Base-by-base conservation (phyloP, 2,329 filamentous ascomycete genomes). In the Penicillium polonicum region DNA sequence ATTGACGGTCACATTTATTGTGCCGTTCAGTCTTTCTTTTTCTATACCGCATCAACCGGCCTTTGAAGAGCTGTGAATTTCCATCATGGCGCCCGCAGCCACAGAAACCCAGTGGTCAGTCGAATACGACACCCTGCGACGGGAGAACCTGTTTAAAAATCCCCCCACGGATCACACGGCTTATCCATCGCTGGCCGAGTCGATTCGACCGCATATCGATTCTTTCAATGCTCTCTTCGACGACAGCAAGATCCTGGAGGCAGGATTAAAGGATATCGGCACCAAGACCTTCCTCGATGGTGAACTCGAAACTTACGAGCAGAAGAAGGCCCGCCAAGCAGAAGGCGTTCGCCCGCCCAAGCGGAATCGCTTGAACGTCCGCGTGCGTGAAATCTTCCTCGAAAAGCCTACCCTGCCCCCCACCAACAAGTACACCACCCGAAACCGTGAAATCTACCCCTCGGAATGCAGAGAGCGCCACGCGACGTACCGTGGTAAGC, bases 391-490 rank as follows among this genome's bases (percentile, higher is more conserved):
- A 62, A 83, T 97, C 33, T 88, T 88, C 61, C 82, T 97, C 45
- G 89, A 94, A 65, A 95, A 91, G 76, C 86, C 92, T 12, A 82
- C 86, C 64, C 81, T 97, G 15, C 92, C 92, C 4, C 78, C 88
- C 1, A 85, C 84, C 50, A 97, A 97, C 80, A 96, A 96, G 76
- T 87, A 89, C 70, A 89, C 89, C 52, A 81, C 82, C 55, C 86
- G 84, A 67, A 91, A 91, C 74, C 85, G 94, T 72, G 90, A 94
- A 70, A 91, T 99, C 65, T 85, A 92, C 59, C 94, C 94, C 0
- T 86, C 93, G 38, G 94, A 99, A 79, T 96, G 92, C 79, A 86
- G 94, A 81, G 93, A 99, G 78, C 86, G 94, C 45, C 93, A 97
- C 81, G 86, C 86, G 53, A 91, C 92, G 31, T 99, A 99, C 76